Evolutionary conservation across 2,329 filamentous ascomycete genomes (phyloP).

Genomic region (Gremmenia infestans): DNA sequence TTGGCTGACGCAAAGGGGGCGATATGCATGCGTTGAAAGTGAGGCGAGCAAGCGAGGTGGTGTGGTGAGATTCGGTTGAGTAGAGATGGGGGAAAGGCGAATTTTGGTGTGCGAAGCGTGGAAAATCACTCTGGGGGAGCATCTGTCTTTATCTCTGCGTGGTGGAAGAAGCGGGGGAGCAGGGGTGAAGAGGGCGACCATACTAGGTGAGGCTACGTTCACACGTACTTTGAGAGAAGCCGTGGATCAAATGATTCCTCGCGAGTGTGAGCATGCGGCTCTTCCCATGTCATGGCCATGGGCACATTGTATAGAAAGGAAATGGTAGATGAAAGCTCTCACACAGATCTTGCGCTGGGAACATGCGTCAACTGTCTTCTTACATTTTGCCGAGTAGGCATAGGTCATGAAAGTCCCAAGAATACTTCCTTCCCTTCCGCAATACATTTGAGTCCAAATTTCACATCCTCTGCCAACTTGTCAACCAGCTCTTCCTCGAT

Average conservation of each 20-base stretch:
- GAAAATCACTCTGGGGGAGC: neutral
- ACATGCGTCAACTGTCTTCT: no score
- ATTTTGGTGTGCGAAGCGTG: constrained; percentile 4
- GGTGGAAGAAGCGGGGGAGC: no score
- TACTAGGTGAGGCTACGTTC: neutral
- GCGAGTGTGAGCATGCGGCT: no score
- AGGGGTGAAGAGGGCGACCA: constrained; percentile 2
- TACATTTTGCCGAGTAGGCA: no score
- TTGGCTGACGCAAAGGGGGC: constrained; percentile 3
- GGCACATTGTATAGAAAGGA: no score
- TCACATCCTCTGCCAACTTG: constrained; percentile 36
- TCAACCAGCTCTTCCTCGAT: constrained; percentile 37
- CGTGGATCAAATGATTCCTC: neutral
- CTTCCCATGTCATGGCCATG: no score
- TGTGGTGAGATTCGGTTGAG: neutral
- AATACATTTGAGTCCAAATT: constrained; percentile 12
- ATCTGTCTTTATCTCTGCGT: constrained; percentile 5
- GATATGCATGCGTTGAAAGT: constrained; percentile 5
- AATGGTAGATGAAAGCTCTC: no score
- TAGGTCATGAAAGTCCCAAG: neutral
- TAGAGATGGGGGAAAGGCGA: neutral
- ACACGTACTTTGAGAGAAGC: neutral
- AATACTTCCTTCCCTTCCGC: constrained; percentile 8
- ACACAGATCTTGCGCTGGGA: neutral
- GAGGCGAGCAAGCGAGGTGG: constrained; percentile 13